Evolutionary conservation across 2,329 filamentous ascomycete species (phyloP).

Genomic region (Cladophialophora bantiana): DNA sequence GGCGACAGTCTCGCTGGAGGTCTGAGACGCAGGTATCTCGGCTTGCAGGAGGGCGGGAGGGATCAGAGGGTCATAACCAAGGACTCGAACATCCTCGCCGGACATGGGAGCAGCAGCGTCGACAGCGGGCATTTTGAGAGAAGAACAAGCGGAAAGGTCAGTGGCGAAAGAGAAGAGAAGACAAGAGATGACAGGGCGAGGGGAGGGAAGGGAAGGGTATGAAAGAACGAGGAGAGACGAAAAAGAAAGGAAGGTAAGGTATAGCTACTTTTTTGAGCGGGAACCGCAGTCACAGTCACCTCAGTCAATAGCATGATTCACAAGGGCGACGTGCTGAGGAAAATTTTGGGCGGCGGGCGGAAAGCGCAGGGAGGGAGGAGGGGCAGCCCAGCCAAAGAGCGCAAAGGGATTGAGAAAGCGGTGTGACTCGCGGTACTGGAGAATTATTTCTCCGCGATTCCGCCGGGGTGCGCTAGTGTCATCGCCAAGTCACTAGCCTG

Average conservation of each 20-base stretch:
- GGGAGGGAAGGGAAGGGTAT: background rate
- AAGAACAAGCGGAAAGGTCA: conserved; percentile 63
- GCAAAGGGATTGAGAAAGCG: conserved; percentile 11
- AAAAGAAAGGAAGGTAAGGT: conserved; percentile 2
- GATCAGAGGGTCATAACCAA: conserved; percentile 91
- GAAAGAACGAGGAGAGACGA: background rate
- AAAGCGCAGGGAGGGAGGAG: background rate
- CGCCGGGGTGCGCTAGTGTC: background rate
- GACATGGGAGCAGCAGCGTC: conserved; percentile 32
- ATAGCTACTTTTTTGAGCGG: conserved; percentile 8
- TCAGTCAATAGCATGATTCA: conserved; percentile 22
- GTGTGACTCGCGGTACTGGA: conserved; percentile 9
- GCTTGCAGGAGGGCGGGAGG: conserved; percentile 93
- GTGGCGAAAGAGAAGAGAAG: background rate
- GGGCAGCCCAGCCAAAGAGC: background rate
- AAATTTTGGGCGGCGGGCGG: background rate
- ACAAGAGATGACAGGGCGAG: conserved; percentile 1
- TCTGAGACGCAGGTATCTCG: conserved; percentile 72
- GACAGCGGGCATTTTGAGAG: conserved; percentile 58
- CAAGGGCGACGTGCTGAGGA: conserved; percentile 19
- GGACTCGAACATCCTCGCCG: conserved; percentile 60
- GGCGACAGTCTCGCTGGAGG: conserved; percentile 61
- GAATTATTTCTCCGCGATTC: conserved; percentile 16
- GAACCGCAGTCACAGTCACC: background rate
- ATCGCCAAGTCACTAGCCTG: too few species aligned